phyloP scores from a whole-genome alignment of 345 rosid species.

The Schrenkiella parvula region DNA sequence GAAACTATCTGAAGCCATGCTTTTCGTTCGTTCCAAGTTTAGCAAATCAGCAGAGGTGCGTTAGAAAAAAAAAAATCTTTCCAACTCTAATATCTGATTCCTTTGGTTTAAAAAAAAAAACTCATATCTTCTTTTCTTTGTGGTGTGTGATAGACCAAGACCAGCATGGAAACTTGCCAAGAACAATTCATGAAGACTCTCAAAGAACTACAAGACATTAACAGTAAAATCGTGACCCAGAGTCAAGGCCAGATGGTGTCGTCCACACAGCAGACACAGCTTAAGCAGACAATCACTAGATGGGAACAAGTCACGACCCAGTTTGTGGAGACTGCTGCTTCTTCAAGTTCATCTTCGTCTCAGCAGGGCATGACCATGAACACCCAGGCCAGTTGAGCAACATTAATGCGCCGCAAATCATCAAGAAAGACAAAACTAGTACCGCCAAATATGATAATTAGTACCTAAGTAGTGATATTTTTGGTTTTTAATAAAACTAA shows the following conservation, averaged over 20 bases:
- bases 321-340: constrained; percentile 31
- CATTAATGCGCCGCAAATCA: neutral
- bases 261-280: constrained; percentile 21
- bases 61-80: neutral
- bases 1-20: constrained; percentile 5
- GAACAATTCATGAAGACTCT: neutral
- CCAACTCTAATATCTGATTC: neutral
- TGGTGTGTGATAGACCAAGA: neutral
- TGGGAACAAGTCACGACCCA: constrained; percentile 28
- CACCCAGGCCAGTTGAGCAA: neutral
- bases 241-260: neutral
- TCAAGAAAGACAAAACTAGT: constrained; percentile 4
- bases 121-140: neutral
- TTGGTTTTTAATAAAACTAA: constrained; percentile 12
- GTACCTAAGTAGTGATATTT: neutral
- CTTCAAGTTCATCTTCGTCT: neutral
- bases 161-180: neutral
- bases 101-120: neutral
- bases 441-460: neutral
- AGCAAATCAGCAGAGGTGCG: constrained; percentile 19
- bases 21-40: neutral
- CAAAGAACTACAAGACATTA: constrained; percentile 14
- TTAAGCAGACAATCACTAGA: constrained; percentile 26
- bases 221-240: constrained; percentile 2
- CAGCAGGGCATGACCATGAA: neutral